Evolutionary conservation across 352 stramenopile genomes (phyloP).

Genomic region (Phytophthora palmivora): DNA sequence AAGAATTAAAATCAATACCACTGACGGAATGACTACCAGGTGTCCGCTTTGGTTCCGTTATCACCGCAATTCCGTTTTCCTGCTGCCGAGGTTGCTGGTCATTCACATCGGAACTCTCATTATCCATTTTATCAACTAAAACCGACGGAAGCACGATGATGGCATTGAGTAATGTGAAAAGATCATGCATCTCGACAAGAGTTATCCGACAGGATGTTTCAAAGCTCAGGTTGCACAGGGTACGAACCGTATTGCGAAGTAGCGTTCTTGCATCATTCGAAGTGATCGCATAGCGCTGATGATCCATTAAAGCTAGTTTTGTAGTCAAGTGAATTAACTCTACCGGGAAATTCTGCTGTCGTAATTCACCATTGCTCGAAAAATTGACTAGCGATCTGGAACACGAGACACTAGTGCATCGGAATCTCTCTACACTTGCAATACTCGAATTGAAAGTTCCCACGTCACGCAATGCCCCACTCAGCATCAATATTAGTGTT

Average conservation of each 20-base stretch:
- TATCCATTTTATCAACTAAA: slow-evolving; percentile 3
- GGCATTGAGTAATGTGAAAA: slow-evolving; percentile 58
- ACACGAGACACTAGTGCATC: slow-evolving; percentile 51
- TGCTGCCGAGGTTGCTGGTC: slow-evolving; percentile 1
- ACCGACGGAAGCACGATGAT: slow-evolving; percentile 38
- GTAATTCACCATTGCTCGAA: slow-evolving; percentile 68
- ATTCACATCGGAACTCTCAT: neutral
- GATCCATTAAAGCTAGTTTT: slow-evolving; percentile 56
- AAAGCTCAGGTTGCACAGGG: slow-evolving; percentile 74
- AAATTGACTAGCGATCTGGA: slow-evolving; percentile 75
- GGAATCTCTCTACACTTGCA: slow-evolving; percentile 50
- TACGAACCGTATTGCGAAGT: slow-evolving; percentile 63
- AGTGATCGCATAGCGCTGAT: slow-evolving; percentile 29
- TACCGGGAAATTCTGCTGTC: slow-evolving; percentile 50
- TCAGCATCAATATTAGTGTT: slow-evolving; percentile 54
- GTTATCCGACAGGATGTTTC: slow-evolving; percentile 48
- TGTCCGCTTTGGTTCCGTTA: neutral
- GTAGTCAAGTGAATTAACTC: slow-evolving; percentile 67
- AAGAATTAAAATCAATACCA: neutral
- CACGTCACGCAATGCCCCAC: slow-evolving; percentile 53
- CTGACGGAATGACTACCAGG: neutral
- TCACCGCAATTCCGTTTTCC: slow-evolving; percentile 15
- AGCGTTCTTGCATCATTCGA: slow-evolving; percentile 40
- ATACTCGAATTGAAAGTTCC: slow-evolving; percentile 46
- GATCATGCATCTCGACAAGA: slow-evolving; percentile 65